These are phyloP conservation scores for Jamesozyma piceae DNA, from an alignment of 805 yeast genomes.

Conservation along the genomic window DNA sequence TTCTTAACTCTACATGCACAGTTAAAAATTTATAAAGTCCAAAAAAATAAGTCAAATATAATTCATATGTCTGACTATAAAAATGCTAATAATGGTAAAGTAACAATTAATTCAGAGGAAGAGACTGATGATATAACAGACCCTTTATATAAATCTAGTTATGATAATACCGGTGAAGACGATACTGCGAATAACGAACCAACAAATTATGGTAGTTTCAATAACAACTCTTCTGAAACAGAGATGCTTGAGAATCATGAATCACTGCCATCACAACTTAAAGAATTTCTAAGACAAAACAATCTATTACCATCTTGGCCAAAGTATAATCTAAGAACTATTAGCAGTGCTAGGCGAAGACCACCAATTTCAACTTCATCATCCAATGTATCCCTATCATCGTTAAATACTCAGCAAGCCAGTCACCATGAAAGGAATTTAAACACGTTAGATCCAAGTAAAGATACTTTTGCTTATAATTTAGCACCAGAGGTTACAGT, in stretches of 20 bases:
- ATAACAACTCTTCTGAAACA: not conserved
- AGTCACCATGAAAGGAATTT: too few relatives aligned
- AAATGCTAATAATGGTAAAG: not conserved
- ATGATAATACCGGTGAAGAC: not conserved
- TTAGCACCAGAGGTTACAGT: conserved; percentile 7
- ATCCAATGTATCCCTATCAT: not conserved
- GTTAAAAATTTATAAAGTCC: conserved; percentile 11
- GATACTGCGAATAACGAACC: not conserved
- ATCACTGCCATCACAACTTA: not conserved
- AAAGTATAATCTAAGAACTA: conserved; percentile 4
- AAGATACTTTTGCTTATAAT: conserved; percentile 12
- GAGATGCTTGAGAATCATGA: not conserved
- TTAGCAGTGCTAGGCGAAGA: not conserved
- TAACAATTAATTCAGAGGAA: not conserved
- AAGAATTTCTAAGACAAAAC: conserved; percentile 12
- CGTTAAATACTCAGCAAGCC: not conserved
- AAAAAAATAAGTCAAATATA: conserved; percentile 1
- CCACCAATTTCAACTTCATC: conserved; percentile 2
- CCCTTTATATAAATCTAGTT: not conserved
- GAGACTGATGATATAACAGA: not conserved
- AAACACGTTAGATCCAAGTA: conserved; percentile 2
- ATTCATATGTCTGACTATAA: not conserved
- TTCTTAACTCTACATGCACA: conserved; percentile 21
- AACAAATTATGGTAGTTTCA: not conserved
- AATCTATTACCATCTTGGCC: conserved; percentile 28